Evolutionary conservation across 345 rosid genomes (phyloP), one percentile per base, ranked within the genome.

Genomic region (Raphanus raphanistrum): DNA sequence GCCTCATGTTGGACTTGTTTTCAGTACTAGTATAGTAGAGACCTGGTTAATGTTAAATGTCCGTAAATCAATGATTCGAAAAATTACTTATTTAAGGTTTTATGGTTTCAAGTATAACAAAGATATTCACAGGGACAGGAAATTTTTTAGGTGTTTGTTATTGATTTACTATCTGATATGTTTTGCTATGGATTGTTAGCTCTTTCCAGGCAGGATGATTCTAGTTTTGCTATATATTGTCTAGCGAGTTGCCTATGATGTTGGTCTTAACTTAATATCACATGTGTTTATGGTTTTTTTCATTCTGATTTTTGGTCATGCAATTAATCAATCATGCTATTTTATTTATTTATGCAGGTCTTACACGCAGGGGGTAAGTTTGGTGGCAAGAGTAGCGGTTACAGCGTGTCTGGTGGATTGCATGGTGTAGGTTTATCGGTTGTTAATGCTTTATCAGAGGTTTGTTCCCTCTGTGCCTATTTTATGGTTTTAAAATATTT

Each of bases 371-470:
- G 98, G 50, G 98, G 98, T 41, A 95, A 95, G 79, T 95, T 92
- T 90, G 99, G 98, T 64, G 99, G 99, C 69, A 84, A 89, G 71
- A 90, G 92, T 75, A 92, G 98, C 67, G 99, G 99, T n/a, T 95
- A 95, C 71, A 91, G 83, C 73, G 97, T 95, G 57, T 95, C 99
- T 73, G 99, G 99, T 68, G 98, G 98, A 72, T 77, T 95, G 73
- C 98, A 95, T 67, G 99, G 99, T 74, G 99, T 95, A 52, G 99
- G 99, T 69, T 88, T 95, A 75, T 95, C 98, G 5, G 99, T 95
- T 81, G 99, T 95, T 64, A 95, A 95, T 87, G 97, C 98, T 45
- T 84, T 92, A 80, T 95, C 99, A 36, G 97, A 92, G 98, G 98
- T 95, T 66, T 61, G 86, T 55, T 33, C 25, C 4, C 25, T 62